phyloP scores from a whole-genome alignment of 2,329 filamentous ascomycete genomes.

The Amauroascus niger region DNA sequence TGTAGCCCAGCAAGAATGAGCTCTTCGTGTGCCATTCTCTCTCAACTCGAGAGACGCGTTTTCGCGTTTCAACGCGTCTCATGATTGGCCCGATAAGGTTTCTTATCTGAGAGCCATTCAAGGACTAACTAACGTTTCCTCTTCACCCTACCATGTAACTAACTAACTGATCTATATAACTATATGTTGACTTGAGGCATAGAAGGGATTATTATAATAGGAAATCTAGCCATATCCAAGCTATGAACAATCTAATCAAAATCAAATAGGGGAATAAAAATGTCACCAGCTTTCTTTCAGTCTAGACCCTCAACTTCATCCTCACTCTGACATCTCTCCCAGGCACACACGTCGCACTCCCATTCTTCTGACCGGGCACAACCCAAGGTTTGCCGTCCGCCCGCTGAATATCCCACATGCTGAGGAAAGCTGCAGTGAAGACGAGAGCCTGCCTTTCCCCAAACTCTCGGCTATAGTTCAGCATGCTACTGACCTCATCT shows the following conservation, averaged over 20 bases:
- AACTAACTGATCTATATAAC: no score
- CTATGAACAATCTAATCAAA: no score
- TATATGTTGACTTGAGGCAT: no score
- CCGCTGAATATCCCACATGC: slow-evolving; percentile 49
- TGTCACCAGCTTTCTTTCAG: not conserved
- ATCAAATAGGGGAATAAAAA: not conserved
- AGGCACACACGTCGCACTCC: slow-evolving; percentile 44
- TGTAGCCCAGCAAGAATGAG: not conserved
- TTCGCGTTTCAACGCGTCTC: slow-evolving; percentile 1
- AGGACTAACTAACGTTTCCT: not conserved
- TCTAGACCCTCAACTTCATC: slow-evolving; percentile 37
- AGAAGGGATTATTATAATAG: no score
- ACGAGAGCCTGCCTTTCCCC: slow-evolving; percentile 43
- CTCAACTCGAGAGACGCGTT: not conserved
- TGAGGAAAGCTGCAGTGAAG: slow-evolving; percentile 44
- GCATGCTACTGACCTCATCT: slow-evolving; percentile 37
- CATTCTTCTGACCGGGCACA: slow-evolving; percentile 43
- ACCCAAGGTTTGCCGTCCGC: slow-evolving; percentile 38
- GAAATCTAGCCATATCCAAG: no score
- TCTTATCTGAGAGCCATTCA: not conserved
- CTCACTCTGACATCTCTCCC: slow-evolving; percentile 46
- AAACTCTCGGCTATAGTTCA: slow-evolving; percentile 43
- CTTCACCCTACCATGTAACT: not conserved
- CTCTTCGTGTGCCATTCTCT: no score
- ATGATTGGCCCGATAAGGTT: not conserved